These are phyloP conservation scores for Linderina pennispora DNA, from an alignment of 192 early-diverging fungal species.

Conservation along the genomic window DNA sequence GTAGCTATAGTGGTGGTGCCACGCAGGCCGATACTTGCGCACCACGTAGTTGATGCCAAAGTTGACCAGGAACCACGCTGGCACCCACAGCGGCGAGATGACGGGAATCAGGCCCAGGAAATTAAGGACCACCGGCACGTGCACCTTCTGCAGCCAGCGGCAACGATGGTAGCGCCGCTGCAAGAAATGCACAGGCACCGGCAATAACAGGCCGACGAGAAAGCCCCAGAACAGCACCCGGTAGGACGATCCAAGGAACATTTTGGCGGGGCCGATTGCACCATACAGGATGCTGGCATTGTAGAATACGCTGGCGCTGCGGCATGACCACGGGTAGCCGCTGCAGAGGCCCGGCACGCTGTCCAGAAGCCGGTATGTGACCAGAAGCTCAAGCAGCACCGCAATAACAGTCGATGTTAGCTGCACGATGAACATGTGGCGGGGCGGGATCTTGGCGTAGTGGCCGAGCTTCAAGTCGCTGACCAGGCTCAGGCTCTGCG, in stretches of 20 bases:
- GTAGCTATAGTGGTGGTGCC: constrained; percentile 47
- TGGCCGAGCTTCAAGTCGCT: constrained; percentile 75
- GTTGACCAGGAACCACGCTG: constrained; percentile 14
- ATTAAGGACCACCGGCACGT: constrained; percentile 51
- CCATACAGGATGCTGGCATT: constrained; percentile 71
- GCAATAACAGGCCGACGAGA: constrained; percentile 52
- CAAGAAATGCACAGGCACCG: constrained; percentile 53
- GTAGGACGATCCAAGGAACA: constrained; percentile 52
- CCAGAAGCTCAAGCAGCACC: constrained; percentile 48
- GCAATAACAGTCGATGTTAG: constrained; percentile 54
- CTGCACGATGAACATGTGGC: constrained; percentile 57
- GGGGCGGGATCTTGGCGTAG: constrained; percentile 69
- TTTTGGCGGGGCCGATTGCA: constrained; percentile 60
- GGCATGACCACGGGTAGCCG: constrained; percentile 47
- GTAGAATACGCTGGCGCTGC: constrained; percentile 53
- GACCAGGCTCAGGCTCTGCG: constrained; percentile 58
- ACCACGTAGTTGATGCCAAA: constrained; percentile 55
- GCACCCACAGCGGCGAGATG: constrained; percentile 17
- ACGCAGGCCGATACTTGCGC: constrained; percentile 46
- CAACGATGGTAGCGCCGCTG: constrained; percentile 48
- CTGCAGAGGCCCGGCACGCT: constrained; percentile 40
- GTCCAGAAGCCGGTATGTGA: constrained; percentile 46
- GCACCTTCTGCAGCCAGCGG: constrained; percentile 52
- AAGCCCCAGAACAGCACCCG: constrained; percentile 15
- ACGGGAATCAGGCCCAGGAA: constrained; percentile 36